A percentile compares a stretch with the other conserved stretches of the same genome.
Conservation (phyloP, 2,329 filamentous ascomycete species). For the Fusarium succisae region DNA sequence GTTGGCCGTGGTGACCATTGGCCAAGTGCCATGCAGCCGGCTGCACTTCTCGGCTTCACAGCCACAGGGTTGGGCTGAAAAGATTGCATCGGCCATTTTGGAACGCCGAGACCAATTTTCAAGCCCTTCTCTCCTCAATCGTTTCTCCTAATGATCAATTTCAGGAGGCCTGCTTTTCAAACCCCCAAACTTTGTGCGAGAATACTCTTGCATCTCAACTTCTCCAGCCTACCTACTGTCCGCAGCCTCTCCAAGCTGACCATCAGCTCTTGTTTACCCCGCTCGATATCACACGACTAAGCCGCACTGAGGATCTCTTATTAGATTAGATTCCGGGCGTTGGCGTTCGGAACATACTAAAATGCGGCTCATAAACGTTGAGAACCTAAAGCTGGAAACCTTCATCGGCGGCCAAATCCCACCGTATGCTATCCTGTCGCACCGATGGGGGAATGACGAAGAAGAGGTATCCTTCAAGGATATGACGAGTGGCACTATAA, state of each 20-base stretch:
- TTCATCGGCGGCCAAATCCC: neutral
- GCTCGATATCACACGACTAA: neutral
- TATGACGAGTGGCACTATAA: neutral
- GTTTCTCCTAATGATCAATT: too few species aligned
- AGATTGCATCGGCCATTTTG: too few species aligned
- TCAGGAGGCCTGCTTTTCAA: accelerated
- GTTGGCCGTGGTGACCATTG: neutral
- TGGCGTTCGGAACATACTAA: neutral
- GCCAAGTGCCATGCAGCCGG: neutral
- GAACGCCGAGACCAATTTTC: neutral
- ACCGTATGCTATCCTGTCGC: slow-evolving; percentile 1
- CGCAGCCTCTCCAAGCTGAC: neutral
- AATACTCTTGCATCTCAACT: neutral
- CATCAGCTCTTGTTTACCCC: neutral
- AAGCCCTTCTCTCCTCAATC: neutral
- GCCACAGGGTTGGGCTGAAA: neutral
- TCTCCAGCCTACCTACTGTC: neutral
- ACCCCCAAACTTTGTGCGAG: neutral
- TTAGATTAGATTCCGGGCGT: too few species aligned
- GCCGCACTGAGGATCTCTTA: neutral
- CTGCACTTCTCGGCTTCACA: neutral
- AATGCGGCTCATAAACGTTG: slow-evolving; percentile 3
- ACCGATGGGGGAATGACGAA: neutral
- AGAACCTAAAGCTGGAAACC: neutral
- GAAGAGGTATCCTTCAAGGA: neutral